These are phyloP conservation scores for Protea cynaroides DNA, from an alignment of 164 flowering plant genomes.

Conservation along the genomic window DNA sequence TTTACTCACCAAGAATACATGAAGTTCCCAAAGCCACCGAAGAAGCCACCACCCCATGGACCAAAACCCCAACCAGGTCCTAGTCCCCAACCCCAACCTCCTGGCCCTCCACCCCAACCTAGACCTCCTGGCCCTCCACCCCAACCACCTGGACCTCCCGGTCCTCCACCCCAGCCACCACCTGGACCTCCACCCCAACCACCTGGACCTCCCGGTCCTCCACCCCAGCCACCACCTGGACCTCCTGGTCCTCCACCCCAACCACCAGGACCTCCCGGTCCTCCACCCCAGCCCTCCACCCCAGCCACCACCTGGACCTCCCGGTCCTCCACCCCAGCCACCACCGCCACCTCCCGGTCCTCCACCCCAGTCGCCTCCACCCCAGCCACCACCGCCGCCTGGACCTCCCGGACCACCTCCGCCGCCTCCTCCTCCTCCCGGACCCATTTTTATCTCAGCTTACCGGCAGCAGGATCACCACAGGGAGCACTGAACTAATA, in stretches of 20 bases:
- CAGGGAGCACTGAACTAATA: not conserved
- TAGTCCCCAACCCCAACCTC: no score
- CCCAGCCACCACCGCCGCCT: no score
- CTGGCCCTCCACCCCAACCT: no score
- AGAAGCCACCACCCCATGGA: constrained; percentile 18
- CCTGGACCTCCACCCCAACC: constrained; percentile 16
- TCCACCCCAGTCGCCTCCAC: no score
- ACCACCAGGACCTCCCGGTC: not conserved
- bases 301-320: constrained; percentile 13
- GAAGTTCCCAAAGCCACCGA: constrained; percentile 31
- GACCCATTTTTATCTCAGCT: no score
- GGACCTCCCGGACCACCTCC: no score
- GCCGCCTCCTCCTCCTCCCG: no score
- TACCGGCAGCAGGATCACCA: no score
- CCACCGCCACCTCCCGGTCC: constrained; percentile 12
- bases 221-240: not conserved
- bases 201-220: constrained; percentile 3
- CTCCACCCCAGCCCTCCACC: no score
- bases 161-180: constrained; percentile 14
- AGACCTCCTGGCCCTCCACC: not conserved
- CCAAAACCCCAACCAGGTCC: constrained; percentile 14
- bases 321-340: constrained; percentile 7
- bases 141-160: constrained; percentile 11
- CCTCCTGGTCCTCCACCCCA: constrained; percentile 20
- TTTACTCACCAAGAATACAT: constrained; percentile 28